Evolutionary conservation across 2,329 filamentous ascomycete species (phyloP).

Genomic region (Colletotrichum sp.): DNA sequence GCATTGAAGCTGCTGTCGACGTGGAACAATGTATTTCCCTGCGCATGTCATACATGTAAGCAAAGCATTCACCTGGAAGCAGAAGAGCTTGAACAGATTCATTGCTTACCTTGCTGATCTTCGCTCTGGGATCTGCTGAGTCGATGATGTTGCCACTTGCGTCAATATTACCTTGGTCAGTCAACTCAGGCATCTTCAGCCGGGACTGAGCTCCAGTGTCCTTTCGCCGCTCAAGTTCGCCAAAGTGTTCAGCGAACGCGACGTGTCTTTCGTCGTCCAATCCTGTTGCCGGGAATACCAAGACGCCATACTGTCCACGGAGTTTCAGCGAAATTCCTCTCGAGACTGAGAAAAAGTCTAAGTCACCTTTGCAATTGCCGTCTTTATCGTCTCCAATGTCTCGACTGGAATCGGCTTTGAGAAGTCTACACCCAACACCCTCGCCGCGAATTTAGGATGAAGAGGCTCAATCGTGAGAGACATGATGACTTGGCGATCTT

Average conservation of each 20-base stretch:
- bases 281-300: slow-evolving; percentile 54
- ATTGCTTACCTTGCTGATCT: slow-evolving; percentile 40
- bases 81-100: too few species aligned
- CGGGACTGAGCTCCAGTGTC: background rate
- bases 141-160: slow-evolving; percentile 34
- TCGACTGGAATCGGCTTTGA: background rate
- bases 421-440: slow-evolving; percentile 14
- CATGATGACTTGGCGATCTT: slow-evolving; percentile 9
- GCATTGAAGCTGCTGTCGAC: slow-evolving; percentile 62
- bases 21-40: slow-evolving; percentile 58
- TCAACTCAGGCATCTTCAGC: slow-evolving; percentile 44
- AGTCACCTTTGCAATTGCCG: slow-evolving; percentile 9
- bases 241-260: slow-evolving; percentile 53
- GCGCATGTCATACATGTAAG: slow-evolving; percentile 2
- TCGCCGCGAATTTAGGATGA: slow-evolving; percentile 32
- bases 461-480: slow-evolving; percentile 29
- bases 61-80: background rate
- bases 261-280: slow-evolving; percentile 58
- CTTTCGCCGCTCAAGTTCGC: slow-evolving; percentile 43
- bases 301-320: slow-evolving; percentile 51
- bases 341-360: too few species aligned
- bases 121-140: slow-evolving; percentile 41
- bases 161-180: slow-evolving; percentile 61
- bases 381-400: background rate
- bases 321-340: background rate